Percentiles rank a stretch among this genome's conserved stretches.
Evolutionary conservation across 768 basidiomycete species (phyloP).

Genomic region (Lentinula guzmanii): DNA sequence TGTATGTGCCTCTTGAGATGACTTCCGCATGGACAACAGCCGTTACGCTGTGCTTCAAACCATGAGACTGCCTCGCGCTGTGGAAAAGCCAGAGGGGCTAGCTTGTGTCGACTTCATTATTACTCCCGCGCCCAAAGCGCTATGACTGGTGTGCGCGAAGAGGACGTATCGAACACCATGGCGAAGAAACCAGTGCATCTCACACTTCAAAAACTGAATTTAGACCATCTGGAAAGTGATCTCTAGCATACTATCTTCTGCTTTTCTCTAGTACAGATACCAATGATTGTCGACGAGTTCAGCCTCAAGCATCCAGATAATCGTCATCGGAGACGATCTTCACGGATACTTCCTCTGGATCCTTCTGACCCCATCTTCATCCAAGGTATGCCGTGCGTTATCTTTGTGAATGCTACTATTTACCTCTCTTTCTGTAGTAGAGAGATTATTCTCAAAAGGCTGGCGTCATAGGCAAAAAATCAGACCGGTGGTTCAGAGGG

Average conservation of each 20-base stretch:
- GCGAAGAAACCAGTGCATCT: neutral
- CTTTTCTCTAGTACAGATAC: neutral
- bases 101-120: neutral
- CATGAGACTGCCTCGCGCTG: neutral
- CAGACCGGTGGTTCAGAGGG: slow-evolving; percentile 38
- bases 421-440: slow-evolving; percentile 27
- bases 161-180: neutral
- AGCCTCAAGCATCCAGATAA: slow-evolving; percentile 39
- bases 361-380: slow-evolving; percentile 26
- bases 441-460: slow-evolving; percentile 42
- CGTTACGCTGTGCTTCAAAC: neutral
- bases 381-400: slow-evolving; percentile 27
- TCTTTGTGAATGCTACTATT: neutral
- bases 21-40: neutral
- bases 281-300: slow-evolving; percentile 27
- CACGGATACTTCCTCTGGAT: slow-evolving; percentile 35
- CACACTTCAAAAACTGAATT: neutral
- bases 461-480: slow-evolving; percentile 54
- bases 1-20: too few species aligned
- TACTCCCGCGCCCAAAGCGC: neutral
- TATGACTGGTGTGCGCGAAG: slow-evolving; percentile 14
- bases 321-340: slow-evolving; percentile 27
- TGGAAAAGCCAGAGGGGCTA: neutral
- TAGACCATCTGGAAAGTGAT: neutral
- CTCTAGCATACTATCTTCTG: neutral